Evolutionary conservation across 768 basidiomycete genomes (phyloP), one percentile per base, ranked within the genome.

Genomic region (Ramaria rubella): DNA sequence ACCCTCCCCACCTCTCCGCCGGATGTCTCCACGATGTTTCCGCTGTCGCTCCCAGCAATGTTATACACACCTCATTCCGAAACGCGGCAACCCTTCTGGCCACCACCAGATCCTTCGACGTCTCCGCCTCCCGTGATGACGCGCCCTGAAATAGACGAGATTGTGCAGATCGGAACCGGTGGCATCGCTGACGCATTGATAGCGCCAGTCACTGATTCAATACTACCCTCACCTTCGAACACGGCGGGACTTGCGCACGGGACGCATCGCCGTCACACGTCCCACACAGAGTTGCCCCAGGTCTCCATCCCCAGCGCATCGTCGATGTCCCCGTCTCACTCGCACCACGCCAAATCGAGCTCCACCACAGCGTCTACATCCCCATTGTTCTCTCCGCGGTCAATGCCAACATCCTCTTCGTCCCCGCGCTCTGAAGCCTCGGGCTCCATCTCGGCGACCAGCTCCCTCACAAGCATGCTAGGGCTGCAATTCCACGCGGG

Each of bases 401-500:
- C 54, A 14, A 26, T 46, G 19, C 5, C 42, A 11, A 38, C 36
- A n/a, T 38, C 36, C 3, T 38, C 36, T 11, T 55, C 38, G 21
- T 55, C 54, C 5, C 44, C 44, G 11, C 54, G 54, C 26, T 55
- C 54, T 12, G 40, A 44, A 5, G 11, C 23, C 23, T 40, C 52
- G 15, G 40, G 52, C 36, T n/a, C n/a, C n/a, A 44, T 17, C 29
- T 30, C 54, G 23, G 36, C 23, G 4, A 8, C 40, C 12, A 19
- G 40, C 26, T 27, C 54, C 11, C 17, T 21, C n/a, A 30, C 24
- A 5, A 55, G 54, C 44, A 64, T 23, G 29, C 69, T n/a, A 48
- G 65, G n/a, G 60, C 68, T 21, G 46, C 64, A 68, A 52, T 44
- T 6, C 26, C 46, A 0, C 63, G 60, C 14, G 63, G 78, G 78